Evolutionary conservation across 2,329 filamentous ascomycete genomes (phyloP).

Genomic region (Aspergillus viridinutans): DNA sequence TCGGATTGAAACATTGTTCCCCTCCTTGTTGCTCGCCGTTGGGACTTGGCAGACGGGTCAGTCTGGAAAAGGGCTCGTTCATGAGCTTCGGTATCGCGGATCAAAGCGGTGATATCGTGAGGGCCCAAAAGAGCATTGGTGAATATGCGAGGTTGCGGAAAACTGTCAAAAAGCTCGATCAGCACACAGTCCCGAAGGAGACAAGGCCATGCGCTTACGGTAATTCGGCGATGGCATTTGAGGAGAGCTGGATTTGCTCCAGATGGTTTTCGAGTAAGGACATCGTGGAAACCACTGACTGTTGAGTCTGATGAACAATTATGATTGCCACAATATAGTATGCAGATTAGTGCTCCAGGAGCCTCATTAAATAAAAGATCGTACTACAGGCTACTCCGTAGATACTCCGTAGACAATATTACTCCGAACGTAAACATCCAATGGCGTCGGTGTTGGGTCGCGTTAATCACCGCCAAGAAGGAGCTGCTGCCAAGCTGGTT

Average conservation of each 20-base stretch:
- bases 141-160: slow-evolving; percentile 88
- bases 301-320: neutral
- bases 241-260: slow-evolving; percentile 73
- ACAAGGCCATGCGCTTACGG: slow-evolving; percentile 52
- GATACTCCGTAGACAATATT: neutral
- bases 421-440: neutral
- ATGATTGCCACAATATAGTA: neutral
- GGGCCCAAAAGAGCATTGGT: slow-evolving; percentile 85
- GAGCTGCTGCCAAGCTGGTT: neutral
- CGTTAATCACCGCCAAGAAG: slow-evolving; percentile 1
- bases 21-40: slow-evolving; percentile 43
- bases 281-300: slow-evolving; percentile 47
- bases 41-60: slow-evolving; percentile 60
- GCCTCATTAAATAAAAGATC: neutral
- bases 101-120: slow-evolving; percentile 89
- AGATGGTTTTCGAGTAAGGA: slow-evolving; percentile 66
- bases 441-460: neutral
- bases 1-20: slow-evolving; percentile 48
- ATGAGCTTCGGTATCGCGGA: slow-evolving; percentile 91
- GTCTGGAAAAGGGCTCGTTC: slow-evolving; percentile 94
- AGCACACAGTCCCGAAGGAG: slow-evolving; percentile 1
- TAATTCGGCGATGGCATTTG: slow-evolving; percentile 68
- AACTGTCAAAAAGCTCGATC: slow-evolving; percentile 50
- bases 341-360: neutral
- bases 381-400: neutral